A percentile compares a stretch with the other conserved stretches of the same genome.
Evolutionary conservation across 139 green algal species (phyloP).

Genomic region (Axilococcus clingmanii): DNA sequence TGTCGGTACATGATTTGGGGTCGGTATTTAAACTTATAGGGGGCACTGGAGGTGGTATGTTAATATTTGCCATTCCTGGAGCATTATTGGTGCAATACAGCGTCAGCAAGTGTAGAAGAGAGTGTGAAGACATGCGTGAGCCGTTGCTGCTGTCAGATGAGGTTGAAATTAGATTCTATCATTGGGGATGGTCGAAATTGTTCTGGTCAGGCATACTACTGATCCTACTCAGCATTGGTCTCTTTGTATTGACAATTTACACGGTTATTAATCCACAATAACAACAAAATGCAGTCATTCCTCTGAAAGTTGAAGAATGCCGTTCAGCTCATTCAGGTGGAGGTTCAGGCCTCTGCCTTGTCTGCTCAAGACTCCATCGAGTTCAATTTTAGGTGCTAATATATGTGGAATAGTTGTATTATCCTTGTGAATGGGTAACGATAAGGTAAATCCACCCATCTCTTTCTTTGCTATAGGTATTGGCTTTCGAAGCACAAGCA

Average conservation of each 20-base stretch:
- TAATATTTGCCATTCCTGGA: constrained; percentile 56
- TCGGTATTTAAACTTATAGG: constrained; percentile 52
- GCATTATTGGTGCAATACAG: constrained; percentile 15
- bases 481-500: background rate
- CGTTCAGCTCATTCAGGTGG: background rate
- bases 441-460: constrained; percentile 2
- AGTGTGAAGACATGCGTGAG: background rate
- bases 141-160: background rate
- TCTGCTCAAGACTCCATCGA: background rate
- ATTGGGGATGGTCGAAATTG: background rate
- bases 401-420: background rate
- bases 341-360: background rate
- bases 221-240: background rate
- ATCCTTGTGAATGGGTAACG: background rate
- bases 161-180: background rate
- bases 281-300: background rate
- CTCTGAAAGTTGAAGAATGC: background rate
- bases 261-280: background rate
- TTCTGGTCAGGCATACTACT: background rate
- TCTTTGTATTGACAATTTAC: constrained; percentile 3
- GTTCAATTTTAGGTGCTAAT: background rate
- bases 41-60: constrained; percentile 42
- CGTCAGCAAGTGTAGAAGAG: background rate
- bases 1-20: constrained; percentile 46
- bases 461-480: constrained; percentile 6